Conservation (phyloP, 352 stramenopile species). For the Phytopythium helicoides region DNA sequence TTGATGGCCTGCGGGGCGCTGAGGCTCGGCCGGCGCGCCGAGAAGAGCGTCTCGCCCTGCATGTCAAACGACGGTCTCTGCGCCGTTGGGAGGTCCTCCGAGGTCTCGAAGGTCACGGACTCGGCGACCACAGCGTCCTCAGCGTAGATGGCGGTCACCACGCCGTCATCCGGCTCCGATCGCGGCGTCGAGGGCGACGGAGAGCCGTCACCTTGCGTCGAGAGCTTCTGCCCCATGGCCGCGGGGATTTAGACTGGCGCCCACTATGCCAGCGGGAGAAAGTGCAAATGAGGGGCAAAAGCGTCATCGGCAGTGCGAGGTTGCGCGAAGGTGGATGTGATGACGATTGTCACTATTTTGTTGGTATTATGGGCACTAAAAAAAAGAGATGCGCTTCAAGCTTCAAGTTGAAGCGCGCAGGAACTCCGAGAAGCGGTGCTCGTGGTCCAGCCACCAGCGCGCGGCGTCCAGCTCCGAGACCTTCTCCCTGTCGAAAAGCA, state of each 20-base stretch:
- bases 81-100: no score
- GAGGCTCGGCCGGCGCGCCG: neutral
- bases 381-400: no score
- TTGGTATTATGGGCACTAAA: no score
- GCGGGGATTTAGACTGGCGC: no score
- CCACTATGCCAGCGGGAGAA: no score
- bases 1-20: neutral
- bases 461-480: constrained; percentile 70
- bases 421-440: constrained; percentile 54
- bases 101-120: no score
- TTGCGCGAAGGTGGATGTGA: constrained; percentile 2
- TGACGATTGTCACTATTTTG: no score
- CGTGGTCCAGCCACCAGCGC: constrained; percentile 69
- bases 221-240: constrained; percentile 1
- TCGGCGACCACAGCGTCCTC: no score
- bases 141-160: neutral
- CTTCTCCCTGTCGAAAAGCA: constrained; percentile 86
- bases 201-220: constrained; percentile 1
- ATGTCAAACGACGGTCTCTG: no score
- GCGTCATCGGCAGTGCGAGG: neutral
- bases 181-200: neutral
- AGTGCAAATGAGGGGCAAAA: no score
- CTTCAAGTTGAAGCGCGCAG: constrained; percentile 8
- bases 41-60: constrained; percentile 1
- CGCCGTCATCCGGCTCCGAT: no score